Base-by-base conservation (phyloP, 164 flowering plant species). In the Vitis amurensis region DNA sequence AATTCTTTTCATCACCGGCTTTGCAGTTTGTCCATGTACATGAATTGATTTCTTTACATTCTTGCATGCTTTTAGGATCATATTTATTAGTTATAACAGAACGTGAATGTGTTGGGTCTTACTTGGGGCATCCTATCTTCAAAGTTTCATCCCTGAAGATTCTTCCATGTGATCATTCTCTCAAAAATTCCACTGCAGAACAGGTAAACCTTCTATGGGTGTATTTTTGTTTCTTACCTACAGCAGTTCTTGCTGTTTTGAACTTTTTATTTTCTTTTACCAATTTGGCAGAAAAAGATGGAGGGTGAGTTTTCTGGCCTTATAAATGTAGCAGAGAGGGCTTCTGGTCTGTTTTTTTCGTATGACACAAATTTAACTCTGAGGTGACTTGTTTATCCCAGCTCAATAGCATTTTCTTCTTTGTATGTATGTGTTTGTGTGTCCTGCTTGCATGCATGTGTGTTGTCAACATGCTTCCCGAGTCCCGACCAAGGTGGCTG, bases 341-440 rank as follows among this genome's bases (percentile, higher is more conserved):
- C 94, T 59, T 71, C 85, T 75, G 99, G 99, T 69, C 81, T 96
- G 31, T 93, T 81, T 80, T 92, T 93, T 77, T 96, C 99, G 11
- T 93, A 96, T 77, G 93, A 96, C 47, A 81, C 77, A 71, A 93
- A 96, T 77, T 82, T 96, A 67, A 93, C 98, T 29, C 80, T 93
- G 66, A 88, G 95, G 99, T 96, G 67, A 77, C 61, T 7, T 64
- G 10, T 17, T 62, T 65, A 19, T 50, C 9, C 55, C 55, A 2
- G 15, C 48, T 11, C 52, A 16, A n/a, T 64, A 65, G 17, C 52
- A 64, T 61, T 11, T 37, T 37, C 44, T 37, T 37, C 44, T 3
- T 37, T 37, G 44, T 37, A 37, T 3, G 8, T 37, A 6, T 37
- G 44, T 37, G 44, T 37, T 37, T 37, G 44, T 37, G 44, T 37